These are phyloP conservation scores for Multifurca ochricompacta DNA, from an alignment of 768 basidiomycete species.

Conservation along the genomic window DNA sequence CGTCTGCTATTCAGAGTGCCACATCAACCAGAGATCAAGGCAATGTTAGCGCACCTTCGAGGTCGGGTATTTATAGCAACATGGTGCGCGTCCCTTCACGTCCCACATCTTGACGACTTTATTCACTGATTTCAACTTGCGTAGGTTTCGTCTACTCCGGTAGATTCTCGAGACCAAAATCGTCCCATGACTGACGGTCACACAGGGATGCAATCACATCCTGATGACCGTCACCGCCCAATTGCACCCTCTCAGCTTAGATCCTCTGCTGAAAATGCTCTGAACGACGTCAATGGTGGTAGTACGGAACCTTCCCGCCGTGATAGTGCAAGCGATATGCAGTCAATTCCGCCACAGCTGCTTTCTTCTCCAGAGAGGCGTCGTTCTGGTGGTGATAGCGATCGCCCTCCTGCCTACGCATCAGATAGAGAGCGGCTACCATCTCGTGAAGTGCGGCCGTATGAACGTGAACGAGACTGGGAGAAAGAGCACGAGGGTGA, in stretches of 20 bases:
- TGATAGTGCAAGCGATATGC: not conserved
- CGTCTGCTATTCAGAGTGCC: not conserved
- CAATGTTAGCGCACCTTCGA: not conserved
- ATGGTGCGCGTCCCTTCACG: not conserved
- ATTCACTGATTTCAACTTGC: not conserved
- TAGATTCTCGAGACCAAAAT: not conserved
- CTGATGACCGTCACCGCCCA: not conserved
- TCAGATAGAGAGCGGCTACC: slow-evolving; percentile 22
- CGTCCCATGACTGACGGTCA: not conserved
- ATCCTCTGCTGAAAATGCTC: not conserved
- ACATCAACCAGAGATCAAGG: not conserved
- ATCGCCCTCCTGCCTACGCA: slow-evolving; percentile 24
- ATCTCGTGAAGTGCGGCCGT: slow-evolving; percentile 29
- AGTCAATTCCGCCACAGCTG: not conserved
- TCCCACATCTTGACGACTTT: not conserved
- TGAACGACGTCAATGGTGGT: not conserved
- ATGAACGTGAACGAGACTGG: slow-evolving; percentile 29
- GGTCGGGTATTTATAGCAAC: not conserved
- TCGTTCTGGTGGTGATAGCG: slow-evolving; percentile 16
- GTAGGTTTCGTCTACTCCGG: not conserved
- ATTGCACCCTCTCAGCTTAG: not conserved
- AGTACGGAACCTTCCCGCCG: not conserved
- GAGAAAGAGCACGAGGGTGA: slow-evolving; percentile 30
- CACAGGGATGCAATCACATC: not conserved
- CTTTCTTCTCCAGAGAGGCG: slow-evolving; percentile 9